Base-by-base conservation (phyloP, 108 stramenopile species). In the Bacterosira constricta region DNA sequence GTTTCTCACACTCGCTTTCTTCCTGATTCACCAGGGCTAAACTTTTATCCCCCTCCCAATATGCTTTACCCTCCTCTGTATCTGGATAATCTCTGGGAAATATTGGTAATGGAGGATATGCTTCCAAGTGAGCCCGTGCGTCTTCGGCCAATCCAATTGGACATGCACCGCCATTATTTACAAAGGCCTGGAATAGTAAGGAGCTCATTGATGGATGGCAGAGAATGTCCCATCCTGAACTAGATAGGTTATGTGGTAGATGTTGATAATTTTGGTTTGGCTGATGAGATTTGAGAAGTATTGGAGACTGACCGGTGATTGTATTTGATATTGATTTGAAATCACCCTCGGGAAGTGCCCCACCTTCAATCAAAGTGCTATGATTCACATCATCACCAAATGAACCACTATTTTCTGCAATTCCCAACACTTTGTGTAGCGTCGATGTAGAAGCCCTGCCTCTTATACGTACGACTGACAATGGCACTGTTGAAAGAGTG, bases 71-170 rank as follows among this genome's bases (percentile, higher is more conserved):
- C 6, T 72, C 65, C 15, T 56, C 34, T 21, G 90, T 87, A 52
- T 94, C 90, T 1, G 90, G 85, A 71, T 82, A 88, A 63, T 91
- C 90, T 34, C 90, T 61, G 1, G 93, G 93, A 66, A 91, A 94
- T 29, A 89, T 49, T 15, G 88, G 84, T 15, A 88, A 18, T 6
- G 93, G 93, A 26, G 90, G 93, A 26, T 77, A 81, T 31, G 83
- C 83, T 63, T 90, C 90, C 70, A 90, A 39, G 31, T 71, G 55
- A 31, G 86, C 63, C 35, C 84, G 63, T 9, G 82, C 45, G 69
- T 87, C 84, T 66, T 94, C 93, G 20, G 63, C 79, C 11, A 91
- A 41, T n/a, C 93, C 90, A 70, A 94, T 90, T 1, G 88, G 74
- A 55, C 81, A 84, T 58, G 89, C 66, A 11, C 76, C 70, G 18